phyloP scores from a whole-genome alignment of 352 stramenopile genomes.

The Globisporangium irregulare region DNA sequence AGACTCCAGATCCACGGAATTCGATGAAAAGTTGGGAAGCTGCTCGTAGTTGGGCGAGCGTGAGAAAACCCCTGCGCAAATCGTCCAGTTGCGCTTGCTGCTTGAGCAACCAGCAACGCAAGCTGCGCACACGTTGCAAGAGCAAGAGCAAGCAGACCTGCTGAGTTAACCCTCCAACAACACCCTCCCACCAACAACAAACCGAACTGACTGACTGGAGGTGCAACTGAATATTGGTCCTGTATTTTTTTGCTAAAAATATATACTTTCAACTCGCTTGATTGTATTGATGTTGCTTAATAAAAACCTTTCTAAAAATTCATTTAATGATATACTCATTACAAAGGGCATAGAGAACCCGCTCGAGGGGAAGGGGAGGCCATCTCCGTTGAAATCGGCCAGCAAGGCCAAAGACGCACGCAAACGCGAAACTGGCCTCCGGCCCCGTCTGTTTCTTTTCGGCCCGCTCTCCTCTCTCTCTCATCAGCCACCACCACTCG shows the following conservation, averaged over 20 bases:
- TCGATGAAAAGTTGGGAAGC: not conserved
- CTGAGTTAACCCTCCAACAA: not conserved
- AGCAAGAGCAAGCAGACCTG: not conserved
- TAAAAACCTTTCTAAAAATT: not conserved
- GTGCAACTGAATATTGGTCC: not conserved
- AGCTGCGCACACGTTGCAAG: not conserved
- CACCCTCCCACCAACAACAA: not conserved
- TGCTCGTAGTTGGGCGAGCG: not conserved
- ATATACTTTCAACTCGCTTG: not conserved
- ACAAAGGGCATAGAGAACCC: not conserved
- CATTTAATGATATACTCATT: not conserved
- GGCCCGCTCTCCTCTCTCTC: too few relatives aligned
- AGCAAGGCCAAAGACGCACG: not conserved
- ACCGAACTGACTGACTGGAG: not conserved
- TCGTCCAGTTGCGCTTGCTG: not conserved
- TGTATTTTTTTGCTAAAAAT: not conserved
- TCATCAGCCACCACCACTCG: not conserved
- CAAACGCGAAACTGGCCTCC: not conserved
- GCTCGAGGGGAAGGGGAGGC: slow-evolving; percentile 1
- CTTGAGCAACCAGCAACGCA: not conserved
- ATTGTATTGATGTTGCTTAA: not conserved
- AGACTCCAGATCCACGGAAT: not conserved
- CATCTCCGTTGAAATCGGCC: not conserved
- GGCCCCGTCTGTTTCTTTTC: not conserved
- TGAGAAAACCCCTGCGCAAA: not conserved